Base-by-base conservation (phyloP, 139 green algal genomes). In the Deuterostichococcus epilithicus region DNA sequence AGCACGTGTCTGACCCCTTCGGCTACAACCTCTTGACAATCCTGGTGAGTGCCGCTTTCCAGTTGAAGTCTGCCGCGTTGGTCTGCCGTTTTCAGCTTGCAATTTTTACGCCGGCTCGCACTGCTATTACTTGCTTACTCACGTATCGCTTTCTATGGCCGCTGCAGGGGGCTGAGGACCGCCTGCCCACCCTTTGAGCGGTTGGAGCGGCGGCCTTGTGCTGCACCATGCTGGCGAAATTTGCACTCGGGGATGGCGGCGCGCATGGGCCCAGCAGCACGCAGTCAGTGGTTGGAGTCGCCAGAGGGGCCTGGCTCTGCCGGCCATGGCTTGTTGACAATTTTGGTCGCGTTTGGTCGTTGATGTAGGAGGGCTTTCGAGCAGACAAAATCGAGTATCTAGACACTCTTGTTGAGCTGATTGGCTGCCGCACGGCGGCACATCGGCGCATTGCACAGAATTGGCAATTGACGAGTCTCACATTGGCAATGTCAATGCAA, bases 1-100 rank as follows among this genome's bases (percentile, higher is more conserved):
- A 96, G 89, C 94, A 98, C 79, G 87, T 98, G 13, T 82, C 91
- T 45, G 92, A 97, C 75, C 95, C 95, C 72, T 98, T 99, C 85
- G 92, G 88, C 72, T 97, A 98, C 91, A 98, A 98, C 91, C 88
- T 97, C 73, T 76, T 96, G 59, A 96, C 93, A 25, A 87, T 95
- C 37, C 76, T 93, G 74, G n/a, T n/a, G n/a, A n/a, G n/a, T n/a
- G n/a, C n/a, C n/a, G n/a, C n/a, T n/a, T n/a, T n/a, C n/a, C n/a
- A n/a, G n/a, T n/a, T n/a, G n/a, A n/a, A n/a, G n/a, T n/a, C n/a
- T n/a, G n/a, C n/a, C n/a, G n/a, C n/a, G n/a, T n/a, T n/a, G n/a
- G n/a, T n/a, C n/a, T n/a, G n/a, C n/a, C n/a, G n/a, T n/a, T n/a
- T n/a, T n/a, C n/a, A n/a, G n/a, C n/a, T n/a, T n/a, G n/a, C n/a